Evolutionary conservation across 2,329 filamentous ascomycete genomes (phyloP), one percentile per base, ranked within the genome.

Genomic region (Alternaria ethzedia): DNA sequence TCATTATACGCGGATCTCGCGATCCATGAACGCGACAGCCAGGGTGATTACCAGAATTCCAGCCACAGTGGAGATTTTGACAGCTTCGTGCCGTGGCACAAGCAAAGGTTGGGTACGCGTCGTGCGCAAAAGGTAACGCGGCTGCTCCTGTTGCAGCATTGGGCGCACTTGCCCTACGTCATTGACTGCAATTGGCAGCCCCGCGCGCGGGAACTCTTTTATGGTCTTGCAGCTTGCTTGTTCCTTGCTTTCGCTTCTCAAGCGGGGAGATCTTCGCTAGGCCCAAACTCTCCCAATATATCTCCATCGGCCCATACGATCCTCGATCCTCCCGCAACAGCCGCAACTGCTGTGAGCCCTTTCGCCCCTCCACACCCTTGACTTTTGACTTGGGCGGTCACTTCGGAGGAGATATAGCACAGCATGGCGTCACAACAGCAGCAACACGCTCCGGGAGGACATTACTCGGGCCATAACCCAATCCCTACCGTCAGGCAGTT

Each of bases 401-500:
- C 54, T 30, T 43, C 54, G 54, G 61, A 63, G 59, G 58, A 50
- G 45, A 44, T 50, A 51, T 20, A 44, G 9, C 57, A 64, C 69
- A 70, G 46, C 63, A 85, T 85, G 83, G 78, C 81, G 64, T 78
- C 84, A 57, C 84, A 82, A 61, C 78, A 81, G 68, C 83, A 84
- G 70, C 83, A 83, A 65, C 69, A 75, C 54, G 79, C 79, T 10
- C 86, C 86, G 20, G 89, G 91, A 6, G 83, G 82, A 73, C 91
- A 94, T 78, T 97, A 96, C 84, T 95, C 92, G 28, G 93, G 90
- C 55, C 81, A 81, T 63, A 97, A 97, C 79, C 91, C 92, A 23
- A 89, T 98, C 57, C 95, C 95, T 7, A 97, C 93, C 59, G 91
- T 97, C 69, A 89, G 91, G 76, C 88, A 95, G 78, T 96, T 97